These are phyloP conservation scores for Taiozyma sp. DNA, from an alignment of 1,139 yeast genomes.

Conservation along the genomic window DNA sequence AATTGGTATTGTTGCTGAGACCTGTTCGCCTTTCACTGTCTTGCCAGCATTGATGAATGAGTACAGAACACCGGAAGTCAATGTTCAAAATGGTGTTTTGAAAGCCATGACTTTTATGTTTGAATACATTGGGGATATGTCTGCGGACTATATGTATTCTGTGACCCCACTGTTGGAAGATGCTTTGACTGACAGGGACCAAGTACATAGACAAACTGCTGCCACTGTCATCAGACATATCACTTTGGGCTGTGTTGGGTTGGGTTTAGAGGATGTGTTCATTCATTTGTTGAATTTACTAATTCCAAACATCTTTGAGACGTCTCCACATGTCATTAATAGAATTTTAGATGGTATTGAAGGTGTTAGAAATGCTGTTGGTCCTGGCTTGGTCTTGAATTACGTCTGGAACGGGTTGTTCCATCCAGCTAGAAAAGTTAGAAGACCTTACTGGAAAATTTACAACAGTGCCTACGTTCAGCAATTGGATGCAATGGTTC, in stretches of 20 bases:
- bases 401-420: constrained; percentile 87
- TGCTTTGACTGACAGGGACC: constrained; percentile 86
- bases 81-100: constrained; percentile 92
- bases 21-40: constrained; percentile 90
- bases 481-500: constrained; percentile 71
- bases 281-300: constrained; percentile 70
- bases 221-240: constrained; percentile 82
- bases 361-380: constrained; percentile 65
- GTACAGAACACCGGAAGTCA: constrained; percentile 85
- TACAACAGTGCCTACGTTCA: constrained; percentile 76
- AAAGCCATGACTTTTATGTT: constrained; percentile 91
- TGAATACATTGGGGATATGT: constrained; percentile 83
- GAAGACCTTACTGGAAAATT: constrained; percentile 80
- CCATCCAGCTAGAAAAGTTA: constrained; percentile 88
- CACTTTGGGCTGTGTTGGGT: constrained; percentile 74
- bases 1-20: constrained; percentile 92
- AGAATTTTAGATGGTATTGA: constrained; percentile 81
- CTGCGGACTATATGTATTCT: constrained; percentile 79
- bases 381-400: constrained; percentile 68
- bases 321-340: constrained; percentile 90
- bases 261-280: constrained; percentile 70
- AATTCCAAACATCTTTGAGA: constrained; percentile 82
- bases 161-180: constrained; percentile 80
- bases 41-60: constrained; percentile 97
- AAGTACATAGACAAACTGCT: constrained; percentile 93